phyloP scores from a whole-genome alignment of 106 monocot species.

The Dendrobium chrysotoxum region DNA sequence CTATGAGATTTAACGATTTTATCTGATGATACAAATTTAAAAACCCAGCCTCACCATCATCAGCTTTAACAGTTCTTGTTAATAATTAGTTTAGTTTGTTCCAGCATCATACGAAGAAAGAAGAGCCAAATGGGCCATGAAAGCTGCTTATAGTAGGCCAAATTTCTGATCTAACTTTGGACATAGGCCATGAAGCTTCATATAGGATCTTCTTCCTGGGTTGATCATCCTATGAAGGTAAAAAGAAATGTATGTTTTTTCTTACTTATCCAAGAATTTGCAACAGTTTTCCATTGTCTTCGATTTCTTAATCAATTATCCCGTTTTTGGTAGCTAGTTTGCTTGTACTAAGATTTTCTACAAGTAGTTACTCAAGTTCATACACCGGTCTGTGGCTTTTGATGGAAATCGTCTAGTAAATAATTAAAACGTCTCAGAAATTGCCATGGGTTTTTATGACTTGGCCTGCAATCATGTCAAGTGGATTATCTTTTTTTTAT shows the following conservation, averaged over 20 bases:
- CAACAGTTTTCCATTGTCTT: neutral
- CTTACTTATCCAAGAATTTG: neutral
- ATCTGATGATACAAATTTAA: neutral
- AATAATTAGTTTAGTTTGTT: constrained; percentile 2
- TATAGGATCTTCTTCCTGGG: neutral
- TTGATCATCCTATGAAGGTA: constrained; percentile 3
- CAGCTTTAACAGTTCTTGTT: neutral
- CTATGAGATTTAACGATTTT: neutral
- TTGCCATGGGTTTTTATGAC: too few species aligned
- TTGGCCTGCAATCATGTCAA: too few species aligned
- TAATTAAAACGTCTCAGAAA: too few species aligned
- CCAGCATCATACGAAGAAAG: constrained; percentile 79
- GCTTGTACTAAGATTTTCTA: too few species aligned
- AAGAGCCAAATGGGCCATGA: constrained; percentile 33
- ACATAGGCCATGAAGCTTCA: neutral
- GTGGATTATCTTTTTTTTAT: too few species aligned
- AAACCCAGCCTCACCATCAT: neutral
- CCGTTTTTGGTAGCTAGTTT: too few species aligned
- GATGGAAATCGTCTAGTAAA: too few species aligned
- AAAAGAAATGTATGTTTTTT: constrained; percentile 2
- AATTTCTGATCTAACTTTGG: neutral
- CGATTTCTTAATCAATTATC: neutral
- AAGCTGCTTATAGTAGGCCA: constrained; percentile 4
- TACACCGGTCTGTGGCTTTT: too few species aligned
- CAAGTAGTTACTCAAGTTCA: too few species aligned